These are phyloP conservation scores for Calophaca sinica DNA, from an alignment of 306 rosid species.

Conservation along the genomic window DNA sequence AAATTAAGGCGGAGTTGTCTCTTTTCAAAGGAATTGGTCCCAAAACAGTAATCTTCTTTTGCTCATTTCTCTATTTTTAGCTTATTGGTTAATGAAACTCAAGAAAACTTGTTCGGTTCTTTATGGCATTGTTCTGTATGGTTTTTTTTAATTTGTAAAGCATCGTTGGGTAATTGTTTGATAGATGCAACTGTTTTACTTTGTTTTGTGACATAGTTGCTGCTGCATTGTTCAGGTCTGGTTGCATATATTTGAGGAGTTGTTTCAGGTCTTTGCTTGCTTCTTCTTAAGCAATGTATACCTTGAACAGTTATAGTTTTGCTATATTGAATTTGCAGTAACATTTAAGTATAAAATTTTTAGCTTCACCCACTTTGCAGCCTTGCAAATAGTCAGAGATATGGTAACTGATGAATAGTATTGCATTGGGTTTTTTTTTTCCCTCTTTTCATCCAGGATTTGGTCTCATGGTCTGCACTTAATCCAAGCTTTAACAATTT, in stretches of 20 bases:
- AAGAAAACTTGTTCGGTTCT: background rate
- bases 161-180: background rate
- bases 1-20: conserved; percentile 77
- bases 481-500: background rate
- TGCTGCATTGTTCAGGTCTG: background rate
- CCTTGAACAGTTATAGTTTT: background rate
- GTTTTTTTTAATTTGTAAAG: too few relatives aligned
- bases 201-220: background rate
- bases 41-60: conserved; percentile 68
- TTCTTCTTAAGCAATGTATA: background rate
- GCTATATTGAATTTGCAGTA: background rate
- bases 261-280: background rate
- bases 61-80: conserved; percentile 12
- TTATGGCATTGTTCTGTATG: conserved; percentile 21
- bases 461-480: background rate
- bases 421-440: background rate
- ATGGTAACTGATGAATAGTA: conserved; percentile 11
- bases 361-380: background rate
- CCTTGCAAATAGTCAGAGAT: background rate
- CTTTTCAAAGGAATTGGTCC: conserved; percentile 94
- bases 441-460: background rate
- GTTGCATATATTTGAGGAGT: background rate
- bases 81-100: conserved; percentile 36
- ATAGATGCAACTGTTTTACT: background rate
- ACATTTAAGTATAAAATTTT: background rate